A percentile compares a stretch with the other conserved stretches of the same genome.
phyloP scores from a whole-genome alignment of 2,329 filamentous ascomycete genomes.

The Xylariaceae sp. region DNA sequence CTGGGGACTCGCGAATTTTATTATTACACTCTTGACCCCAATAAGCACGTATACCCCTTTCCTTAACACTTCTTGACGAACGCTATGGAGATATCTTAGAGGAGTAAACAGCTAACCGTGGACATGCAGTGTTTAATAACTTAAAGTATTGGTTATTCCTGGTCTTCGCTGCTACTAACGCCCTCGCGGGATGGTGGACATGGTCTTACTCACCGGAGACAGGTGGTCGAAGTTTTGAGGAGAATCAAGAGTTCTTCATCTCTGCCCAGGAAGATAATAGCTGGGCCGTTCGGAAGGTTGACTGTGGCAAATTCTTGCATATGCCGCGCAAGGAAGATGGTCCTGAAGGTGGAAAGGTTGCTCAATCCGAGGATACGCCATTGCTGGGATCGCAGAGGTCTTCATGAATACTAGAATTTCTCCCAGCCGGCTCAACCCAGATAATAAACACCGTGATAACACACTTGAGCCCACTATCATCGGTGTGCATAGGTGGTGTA shows the following conservation, averaged over 20 bases:
- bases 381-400: no score
- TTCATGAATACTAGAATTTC: no score
- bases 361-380: constrained; percentile 18
- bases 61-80: neutral
- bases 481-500: no score
- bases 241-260: constrained; percentile 65
- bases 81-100: neutral
- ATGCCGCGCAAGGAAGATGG: constrained; percentile 32
- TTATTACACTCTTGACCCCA: constrained; percentile 62
- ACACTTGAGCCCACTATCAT: no score
- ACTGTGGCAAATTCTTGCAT: constrained; percentile 54
- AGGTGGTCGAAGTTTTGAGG: constrained; percentile 64
- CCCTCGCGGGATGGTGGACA: constrained; percentile 61
- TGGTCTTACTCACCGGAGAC: constrained; percentile 59
- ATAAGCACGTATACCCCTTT: constrained; percentile 42
- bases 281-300: constrained; percentile 61
- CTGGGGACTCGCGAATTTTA: constrained; percentile 65
- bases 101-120: neutral
- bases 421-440: no score
- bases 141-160: constrained; percentile 64
- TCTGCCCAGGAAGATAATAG: constrained; percentile 56
- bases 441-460: no score
- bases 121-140: constrained; percentile 57
- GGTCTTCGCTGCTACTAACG: constrained; percentile 61
- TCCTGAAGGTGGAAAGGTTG: constrained; percentile 14